These are phyloP conservation scores for Calonectria pseudoturangicola DNA, from an alignment of 2,329 filamentous ascomycete genomes.

Conservation along the genomic window DNA sequence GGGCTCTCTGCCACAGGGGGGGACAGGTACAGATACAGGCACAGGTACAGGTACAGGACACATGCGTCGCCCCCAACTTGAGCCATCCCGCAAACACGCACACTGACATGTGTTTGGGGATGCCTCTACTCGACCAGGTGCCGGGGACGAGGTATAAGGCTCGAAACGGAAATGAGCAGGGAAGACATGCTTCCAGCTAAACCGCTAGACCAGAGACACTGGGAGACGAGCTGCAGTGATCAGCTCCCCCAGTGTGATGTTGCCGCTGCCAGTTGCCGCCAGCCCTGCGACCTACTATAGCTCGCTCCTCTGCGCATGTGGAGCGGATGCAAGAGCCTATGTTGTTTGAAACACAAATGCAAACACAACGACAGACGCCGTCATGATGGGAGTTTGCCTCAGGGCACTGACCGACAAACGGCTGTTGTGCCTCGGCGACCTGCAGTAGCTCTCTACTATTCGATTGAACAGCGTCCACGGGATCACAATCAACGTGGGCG, in stretches of 20 bases:
- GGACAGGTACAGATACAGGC: conserved; percentile 21
- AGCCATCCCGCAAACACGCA: conserved; percentile 19
- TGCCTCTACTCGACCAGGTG: conserved; percentile 18
- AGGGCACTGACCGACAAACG: conserved; percentile 15
- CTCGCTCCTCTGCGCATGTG: conserved; percentile 14
- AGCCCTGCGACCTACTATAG: conserved; percentile 25
- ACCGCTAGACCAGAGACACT: conserved; percentile 8
- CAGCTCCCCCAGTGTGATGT: conserved; percentile 17
- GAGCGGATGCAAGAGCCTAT: conserved; percentile 17
- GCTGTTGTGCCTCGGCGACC: conserved; percentile 16
- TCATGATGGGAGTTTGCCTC: conserved; percentile 19
- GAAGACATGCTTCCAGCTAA: background rate
- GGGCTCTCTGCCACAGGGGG: conserved; percentile 28
- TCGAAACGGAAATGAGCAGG: conserved; percentile 35
- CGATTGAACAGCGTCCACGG: conserved; percentile 34
- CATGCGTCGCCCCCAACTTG: conserved; percentile 1
- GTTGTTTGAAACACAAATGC: conserved; percentile 19
- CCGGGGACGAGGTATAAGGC: conserved; percentile 30
- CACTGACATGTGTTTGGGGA: conserved; percentile 19
- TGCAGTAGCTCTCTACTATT: conserved; percentile 34
- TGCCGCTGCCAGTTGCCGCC: conserved; percentile 20
- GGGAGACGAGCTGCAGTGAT: conserved; percentile 19
- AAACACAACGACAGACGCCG: conserved; percentile 19
- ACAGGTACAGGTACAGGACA: conserved; percentile 20
- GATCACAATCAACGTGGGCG: conserved; percentile 35